These are phyloP conservation scores for Sutorius eximius DNA, from an alignment of 1,284 basidiomycete species.

Conservation along the genomic window DNA sequence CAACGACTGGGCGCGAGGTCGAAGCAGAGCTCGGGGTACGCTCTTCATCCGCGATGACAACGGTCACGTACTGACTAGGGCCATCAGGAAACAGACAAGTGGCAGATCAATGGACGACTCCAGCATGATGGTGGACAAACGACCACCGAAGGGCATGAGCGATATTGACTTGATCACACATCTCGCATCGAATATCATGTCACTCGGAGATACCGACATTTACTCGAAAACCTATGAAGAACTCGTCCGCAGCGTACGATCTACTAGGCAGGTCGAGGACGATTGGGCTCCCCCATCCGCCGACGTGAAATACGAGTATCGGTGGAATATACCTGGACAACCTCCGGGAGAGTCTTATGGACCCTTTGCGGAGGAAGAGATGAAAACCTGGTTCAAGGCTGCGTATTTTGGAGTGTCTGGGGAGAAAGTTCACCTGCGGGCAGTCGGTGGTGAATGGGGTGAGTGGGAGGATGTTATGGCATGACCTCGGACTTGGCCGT, in stretches of 20 bases:
- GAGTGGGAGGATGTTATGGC: slow-evolving; percentile 63
- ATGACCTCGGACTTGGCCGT: slow-evolving; percentile 28
- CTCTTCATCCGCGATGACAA: background rate
- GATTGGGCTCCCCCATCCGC: slow-evolving; percentile 78
- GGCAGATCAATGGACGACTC: slow-evolving; percentile 37
- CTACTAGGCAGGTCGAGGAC: slow-evolving; percentile 63
- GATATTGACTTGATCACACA: slow-evolving; percentile 79
- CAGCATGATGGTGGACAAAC: slow-evolving; percentile 51
- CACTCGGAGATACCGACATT: slow-evolving; percentile 78
- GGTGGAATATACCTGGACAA: slow-evolving; percentile 62
- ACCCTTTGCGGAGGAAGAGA: slow-evolving; percentile 73
- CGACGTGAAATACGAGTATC: slow-evolving; percentile 75
- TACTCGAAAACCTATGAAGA: slow-evolving; percentile 84
- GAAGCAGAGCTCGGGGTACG: slow-evolving; percentile 59
- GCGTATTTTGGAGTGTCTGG: slow-evolving; percentile 72
- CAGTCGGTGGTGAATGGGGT: slow-evolving; percentile 65
- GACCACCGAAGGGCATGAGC: slow-evolving; percentile 39
- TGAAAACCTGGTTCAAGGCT: slow-evolving; percentile 73
- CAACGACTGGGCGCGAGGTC: slow-evolving; percentile 78
- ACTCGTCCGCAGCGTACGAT: slow-evolving; percentile 70
- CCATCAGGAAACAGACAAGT: slow-evolving; percentile 33
- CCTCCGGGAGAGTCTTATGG: slow-evolving; percentile 63
- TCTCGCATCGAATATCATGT: slow-evolving; percentile 80
- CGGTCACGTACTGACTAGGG: slow-evolving; percentile 3
- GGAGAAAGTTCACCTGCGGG: slow-evolving; percentile 71